Percentiles rank a stretch among this genome's conserved stretches.
Conservation (phyloP, 2,329 filamentous ascomycete genomes). For the Xylariaceae sp. region DNA sequence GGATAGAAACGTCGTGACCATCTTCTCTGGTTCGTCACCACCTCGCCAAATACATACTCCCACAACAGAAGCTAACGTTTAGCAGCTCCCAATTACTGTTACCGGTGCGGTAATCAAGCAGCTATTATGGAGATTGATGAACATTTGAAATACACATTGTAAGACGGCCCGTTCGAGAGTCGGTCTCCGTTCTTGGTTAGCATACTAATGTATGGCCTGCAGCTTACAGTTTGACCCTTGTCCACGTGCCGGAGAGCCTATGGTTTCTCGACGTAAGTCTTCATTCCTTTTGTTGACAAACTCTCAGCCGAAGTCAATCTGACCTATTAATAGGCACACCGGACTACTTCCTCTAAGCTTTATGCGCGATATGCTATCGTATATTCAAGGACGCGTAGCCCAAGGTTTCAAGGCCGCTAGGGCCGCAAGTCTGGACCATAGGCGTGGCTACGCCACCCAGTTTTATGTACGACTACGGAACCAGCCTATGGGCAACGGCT, state of each 20-base stretch:
- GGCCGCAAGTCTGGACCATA: constrained; percentile 16
- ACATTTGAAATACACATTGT: constrained; percentile 99
- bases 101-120: constrained; percentile 97
- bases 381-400: constrained; percentile 22
- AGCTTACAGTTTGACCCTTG: constrained; percentile 99
- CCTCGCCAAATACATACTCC: constrained; percentile 1
- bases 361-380: constrained; percentile 16
- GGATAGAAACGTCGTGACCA: constrained; percentile 96
- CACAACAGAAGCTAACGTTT: constrained; percentile 11
- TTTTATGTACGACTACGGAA: constrained; percentile 26
- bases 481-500: constrained; percentile 14
- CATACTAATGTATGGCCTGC: constrained; percentile 25
- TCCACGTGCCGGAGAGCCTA: constrained; percentile 94
- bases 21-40: constrained; percentile 80
- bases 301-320: constrained; percentile 23
- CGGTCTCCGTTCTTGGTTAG: constrained; percentile 8
- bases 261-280: constrained; percentile 87
- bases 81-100: constrained; percentile 89
- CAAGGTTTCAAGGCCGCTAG: constrained; percentile 24
- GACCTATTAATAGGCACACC: constrained; percentile 70
- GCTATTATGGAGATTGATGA: constrained; percentile 99
- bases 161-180: constrained; percentile 50
- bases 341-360: constrained; percentile 92
- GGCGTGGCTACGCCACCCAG: constrained; percentile 17
- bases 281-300: background rate